A percentile compares a stretch with the other conserved stretches of the same genome.
Conservation (phyloP, 2,329 filamentous ascomycete genomes). For the Magnaporthales sp. region DNA sequence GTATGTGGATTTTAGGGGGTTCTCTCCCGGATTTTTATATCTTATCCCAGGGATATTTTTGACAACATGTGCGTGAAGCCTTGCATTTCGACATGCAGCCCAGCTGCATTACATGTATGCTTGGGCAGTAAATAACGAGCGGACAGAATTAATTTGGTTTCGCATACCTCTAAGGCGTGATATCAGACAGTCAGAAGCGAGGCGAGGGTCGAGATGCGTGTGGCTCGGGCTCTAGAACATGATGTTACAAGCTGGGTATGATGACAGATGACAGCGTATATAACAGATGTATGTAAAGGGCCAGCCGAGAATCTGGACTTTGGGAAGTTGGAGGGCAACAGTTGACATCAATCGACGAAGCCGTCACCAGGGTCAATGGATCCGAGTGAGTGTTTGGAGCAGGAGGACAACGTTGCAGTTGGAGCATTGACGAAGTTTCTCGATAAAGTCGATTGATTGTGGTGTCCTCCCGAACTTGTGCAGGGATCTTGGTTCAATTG, state of each 20-base stretch:
- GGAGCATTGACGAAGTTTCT: not conserved
- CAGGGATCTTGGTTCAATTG: not conserved
- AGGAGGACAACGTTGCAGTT: slow-evolving; percentile 6
- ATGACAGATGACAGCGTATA: not conserved
- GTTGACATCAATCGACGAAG: not conserved
- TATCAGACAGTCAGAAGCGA: not conserved
- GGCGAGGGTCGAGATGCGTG: not conserved
- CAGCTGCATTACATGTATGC: not conserved
- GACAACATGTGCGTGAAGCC: not conserved
- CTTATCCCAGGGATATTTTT: not conserved
- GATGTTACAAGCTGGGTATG: not conserved
- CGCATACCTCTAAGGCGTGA: not conserved
- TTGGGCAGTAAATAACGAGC: not conserved
- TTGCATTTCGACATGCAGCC: not conserved
- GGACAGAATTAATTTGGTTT: not conserved
- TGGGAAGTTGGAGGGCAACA: not conserved
- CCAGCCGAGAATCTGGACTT: not conserved
- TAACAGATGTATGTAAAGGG: not conserved
- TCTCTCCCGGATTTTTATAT: not conserved
- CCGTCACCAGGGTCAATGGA: not conserved
- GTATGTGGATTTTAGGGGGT: not conserved
- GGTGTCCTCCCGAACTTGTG: not conserved
- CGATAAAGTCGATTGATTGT: not conserved
- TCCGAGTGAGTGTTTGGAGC: not conserved
- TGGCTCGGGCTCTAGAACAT: not conserved